Evolutionary conservation across 1,139 yeast species (phyloP).

Genomic region (Hanseniaspora sp.): DNA sequence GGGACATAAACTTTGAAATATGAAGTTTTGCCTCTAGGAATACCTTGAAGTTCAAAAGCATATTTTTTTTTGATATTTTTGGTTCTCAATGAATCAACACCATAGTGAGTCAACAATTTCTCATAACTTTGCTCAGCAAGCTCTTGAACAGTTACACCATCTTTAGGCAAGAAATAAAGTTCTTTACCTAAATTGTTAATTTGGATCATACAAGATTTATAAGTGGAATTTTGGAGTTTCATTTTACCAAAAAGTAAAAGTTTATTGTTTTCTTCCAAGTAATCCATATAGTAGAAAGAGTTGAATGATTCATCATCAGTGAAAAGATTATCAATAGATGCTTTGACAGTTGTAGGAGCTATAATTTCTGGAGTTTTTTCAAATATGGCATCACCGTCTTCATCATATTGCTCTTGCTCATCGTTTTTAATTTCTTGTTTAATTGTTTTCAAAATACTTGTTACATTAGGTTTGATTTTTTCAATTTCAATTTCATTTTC

Average conservation of each 20-base stretch:
- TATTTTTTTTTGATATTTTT: constrained; percentile 68
- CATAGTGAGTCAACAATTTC: constrained; percentile 48
- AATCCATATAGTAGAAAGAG: constrained; percentile 84
- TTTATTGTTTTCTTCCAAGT: constrained; percentile 60
- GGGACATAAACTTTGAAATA: constrained; percentile 75
- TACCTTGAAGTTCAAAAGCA: constrained; percentile 73
- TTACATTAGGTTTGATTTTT: not conserved
- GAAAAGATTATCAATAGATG: not conserved
- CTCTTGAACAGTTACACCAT: constrained; percentile 43
- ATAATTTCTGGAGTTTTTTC: not conserved
- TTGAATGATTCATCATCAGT: constrained; percentile 37
- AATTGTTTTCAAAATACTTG: not conserved
- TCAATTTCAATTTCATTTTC: constrained; percentile 1
- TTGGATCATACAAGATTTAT: constrained; percentile 70
- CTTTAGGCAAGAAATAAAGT: constrained; percentile 67
- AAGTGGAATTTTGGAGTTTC: constrained; percentile 40
- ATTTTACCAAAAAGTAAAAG: constrained; percentile 78
- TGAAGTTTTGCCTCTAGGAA: constrained; percentile 62
- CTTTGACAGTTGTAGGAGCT: not conserved
- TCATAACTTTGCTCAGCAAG: constrained; percentile 70
- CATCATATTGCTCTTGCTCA: constrained; percentile 18
- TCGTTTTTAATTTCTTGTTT: not conserved
- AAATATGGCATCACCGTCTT: constrained; percentile 19
- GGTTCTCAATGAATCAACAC: constrained; percentile 52
- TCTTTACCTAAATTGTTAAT: constrained; percentile 61